phyloP scores from a whole-genome alignment of 768 basidiomycete species.

The Arthromyces matolae region DNA sequence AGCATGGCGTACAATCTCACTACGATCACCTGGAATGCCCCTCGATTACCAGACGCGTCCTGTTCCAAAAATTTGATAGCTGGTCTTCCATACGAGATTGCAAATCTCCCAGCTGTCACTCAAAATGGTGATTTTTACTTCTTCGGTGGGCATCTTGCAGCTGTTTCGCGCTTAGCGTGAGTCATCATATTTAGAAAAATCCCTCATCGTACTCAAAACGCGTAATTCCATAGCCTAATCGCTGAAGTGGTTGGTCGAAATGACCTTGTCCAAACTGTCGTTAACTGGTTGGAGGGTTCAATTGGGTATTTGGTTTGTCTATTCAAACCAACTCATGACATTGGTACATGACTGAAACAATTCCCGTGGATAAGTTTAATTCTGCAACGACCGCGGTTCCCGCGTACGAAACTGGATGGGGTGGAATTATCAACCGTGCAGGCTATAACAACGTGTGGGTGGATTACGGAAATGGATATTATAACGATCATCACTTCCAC shows the following conservation, averaged over 20 bases:
- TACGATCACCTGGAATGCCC: conserved; percentile 31
- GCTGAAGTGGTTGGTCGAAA: conserved; percentile 29
- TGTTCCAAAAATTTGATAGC: conserved; percentile 26
- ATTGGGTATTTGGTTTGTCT: conserved; percentile 24
- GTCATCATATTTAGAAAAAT: too few relatives aligned
- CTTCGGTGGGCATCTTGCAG: conserved; percentile 28
- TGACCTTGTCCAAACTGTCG: conserved; percentile 27
- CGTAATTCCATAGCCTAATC: conserved; percentile 22
- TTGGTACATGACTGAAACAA: background rate
- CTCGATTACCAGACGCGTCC: conserved; percentile 28
- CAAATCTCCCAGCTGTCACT: conserved; percentile 42
- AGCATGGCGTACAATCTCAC: conserved; percentile 26
- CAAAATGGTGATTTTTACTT: conserved; percentile 37
- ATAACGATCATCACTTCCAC: conserved; percentile 35
- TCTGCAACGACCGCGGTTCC: conserved; percentile 20
- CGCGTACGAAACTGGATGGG: conserved; percentile 33
- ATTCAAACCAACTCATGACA: background rate
- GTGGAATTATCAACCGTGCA: conserved; percentile 30
- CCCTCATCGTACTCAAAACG: too few relatives aligned
- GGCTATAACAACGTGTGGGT: conserved; percentile 26
- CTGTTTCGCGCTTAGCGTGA: conserved; percentile 28
- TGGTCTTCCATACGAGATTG: conserved; percentile 43
- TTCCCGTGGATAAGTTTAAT: conserved; percentile 15
- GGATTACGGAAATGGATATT: conserved; percentile 34
- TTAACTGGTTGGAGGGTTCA: conserved; percentile 22